phyloP scores from a whole-genome alignment of 2,329 filamentous ascomycete genomes.

The Botryosphaeria dothidea region DNA sequence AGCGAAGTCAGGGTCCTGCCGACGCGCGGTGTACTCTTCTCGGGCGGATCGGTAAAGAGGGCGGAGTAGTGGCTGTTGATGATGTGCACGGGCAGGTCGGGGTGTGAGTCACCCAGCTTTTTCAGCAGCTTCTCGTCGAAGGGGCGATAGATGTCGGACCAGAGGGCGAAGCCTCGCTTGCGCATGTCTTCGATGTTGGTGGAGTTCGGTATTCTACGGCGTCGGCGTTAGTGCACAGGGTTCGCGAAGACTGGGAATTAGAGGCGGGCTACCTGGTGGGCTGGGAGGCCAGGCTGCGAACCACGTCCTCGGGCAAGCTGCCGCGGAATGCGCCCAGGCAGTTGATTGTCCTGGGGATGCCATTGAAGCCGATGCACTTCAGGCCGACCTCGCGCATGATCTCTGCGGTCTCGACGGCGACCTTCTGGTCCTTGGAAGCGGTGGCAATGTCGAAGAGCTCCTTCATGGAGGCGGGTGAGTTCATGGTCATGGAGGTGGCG shows the following conservation, averaged over 20 bases:
- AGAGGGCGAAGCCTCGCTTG: slow-evolving; percentile 64
- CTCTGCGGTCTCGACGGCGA: slow-evolving; percentile 59
- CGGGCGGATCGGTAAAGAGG: slow-evolving; percentile 63
- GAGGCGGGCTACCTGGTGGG: slow-evolving; percentile 56
- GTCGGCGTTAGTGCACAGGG: slow-evolving; percentile 19
- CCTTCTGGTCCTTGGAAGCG: slow-evolving; percentile 25
- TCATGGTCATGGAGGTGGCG: slow-evolving; percentile 81
- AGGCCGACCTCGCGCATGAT: slow-evolving; percentile 74
- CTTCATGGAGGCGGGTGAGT: slow-evolving; percentile 74
- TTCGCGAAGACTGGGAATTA: slow-evolving; percentile 30
- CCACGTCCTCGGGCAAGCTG: slow-evolving; percentile 60
- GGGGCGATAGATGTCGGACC: slow-evolving; percentile 76
- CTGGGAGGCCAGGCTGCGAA: slow-evolving; percentile 54
- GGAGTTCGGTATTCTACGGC: slow-evolving; percentile 24
- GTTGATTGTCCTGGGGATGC: slow-evolving; percentile 81
- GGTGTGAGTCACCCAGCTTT: slow-evolving; percentile 74
- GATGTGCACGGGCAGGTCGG: slow-evolving; percentile 80
- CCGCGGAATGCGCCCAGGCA: slow-evolving; percentile 71
- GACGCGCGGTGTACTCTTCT: slow-evolving; percentile 46
- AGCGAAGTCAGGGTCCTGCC: slow-evolving; percentile 73
- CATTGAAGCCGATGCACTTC: slow-evolving; percentile 79
- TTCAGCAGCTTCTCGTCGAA: slow-evolving; percentile 70
- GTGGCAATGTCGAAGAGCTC: slow-evolving; percentile 57
- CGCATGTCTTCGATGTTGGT: slow-evolving; percentile 58
- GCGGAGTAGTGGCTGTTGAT: slow-evolving; percentile 72